Base-by-base conservation (phyloP, 1,284 basidiomycete species). In the Athelia psychrophila region DNA sequence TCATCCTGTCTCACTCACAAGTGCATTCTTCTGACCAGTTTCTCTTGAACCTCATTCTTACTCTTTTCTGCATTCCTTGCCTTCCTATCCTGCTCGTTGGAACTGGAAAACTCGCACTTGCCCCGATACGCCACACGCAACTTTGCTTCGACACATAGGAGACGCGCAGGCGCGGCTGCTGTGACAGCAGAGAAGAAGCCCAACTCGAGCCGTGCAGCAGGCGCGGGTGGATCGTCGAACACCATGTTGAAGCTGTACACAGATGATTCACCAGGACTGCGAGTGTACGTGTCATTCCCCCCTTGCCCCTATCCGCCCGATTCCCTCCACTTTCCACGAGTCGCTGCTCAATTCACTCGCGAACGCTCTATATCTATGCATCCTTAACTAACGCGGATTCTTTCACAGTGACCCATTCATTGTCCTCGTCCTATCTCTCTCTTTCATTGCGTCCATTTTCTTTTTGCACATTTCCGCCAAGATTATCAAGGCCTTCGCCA, bases 201-300 rank as follows among this genome's bases (percentile, higher is more conserved):
- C 32, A 93, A 94, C 65, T 96, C 93, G 6, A 74, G 90, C 18
- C 86, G 96, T 48, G 89, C 95, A 36, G 96, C 96, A 24, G 96
- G 96, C 51, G 95, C 95, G 50, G 96, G 96, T 52, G 96, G 96
- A 52, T 95, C 92, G 47, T 93, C 89, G 54, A 96, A 91, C 77
- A 99, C 96, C 54, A 98, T 99, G 96, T 84, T 99, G 66, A 94
- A 94, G 73, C 82, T 99, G 15, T 98, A 98, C 83, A 98, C 96
- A 33, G 94, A 96, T 66, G 96, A 98, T 67, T 96, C 94, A 60
- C 93, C 93, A 57, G 96, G 96, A 35, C 82, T 98, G 56, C 86
- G 93, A 79, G 93, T 99, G 94, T 98, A 70, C 70, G 95, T 88
- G 6, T 47, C 44, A 19, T 24, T 36, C 42, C 3, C 24, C 46